Evolutionary conservation across 257 asterid species (phyloP).

Genomic region (Solanum clarkiae): DNA sequence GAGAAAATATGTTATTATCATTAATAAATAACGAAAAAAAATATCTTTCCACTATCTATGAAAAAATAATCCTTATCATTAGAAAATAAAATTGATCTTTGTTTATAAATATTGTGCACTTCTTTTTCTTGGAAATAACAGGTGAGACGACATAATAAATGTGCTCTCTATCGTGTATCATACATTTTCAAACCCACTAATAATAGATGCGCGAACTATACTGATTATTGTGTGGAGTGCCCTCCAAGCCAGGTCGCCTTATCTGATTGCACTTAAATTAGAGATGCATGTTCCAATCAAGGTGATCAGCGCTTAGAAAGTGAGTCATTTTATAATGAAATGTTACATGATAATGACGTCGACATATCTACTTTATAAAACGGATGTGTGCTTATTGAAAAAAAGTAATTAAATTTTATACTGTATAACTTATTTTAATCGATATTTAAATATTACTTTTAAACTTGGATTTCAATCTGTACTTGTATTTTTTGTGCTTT

Average conservation of each 20-base stretch:
- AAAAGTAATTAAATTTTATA: not conserved
- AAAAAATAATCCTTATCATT: not conserved
- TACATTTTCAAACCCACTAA: too few species aligned
- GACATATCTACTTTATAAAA: not conserved
- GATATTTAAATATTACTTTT: not conserved
- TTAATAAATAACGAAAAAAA: too few species aligned
- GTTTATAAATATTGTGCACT: not conserved
- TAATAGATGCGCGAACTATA: too few species aligned
- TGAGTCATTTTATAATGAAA: not conserved
- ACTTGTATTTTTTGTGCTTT: not conserved
- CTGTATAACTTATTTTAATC: not conserved
- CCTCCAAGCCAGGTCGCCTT: not conserved
- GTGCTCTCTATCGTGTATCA: too few species aligned
- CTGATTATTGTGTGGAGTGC: too few species aligned
- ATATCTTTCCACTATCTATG: not conserved
- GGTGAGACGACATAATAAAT: not conserved
- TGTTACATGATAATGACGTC: not conserved
- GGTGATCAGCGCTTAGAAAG: not conserved
- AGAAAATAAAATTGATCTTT: not conserved
- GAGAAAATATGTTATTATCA: too few species aligned
- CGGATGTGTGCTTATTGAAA: not conserved
- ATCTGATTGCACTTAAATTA: accelerated
- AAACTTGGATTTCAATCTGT: not conserved
- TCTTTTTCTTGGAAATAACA: not conserved
- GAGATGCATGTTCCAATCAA: not conserved